Conservation (phyloP, 2,329 filamentous ascomycete species). For the Aspergillus sp. region DNA sequence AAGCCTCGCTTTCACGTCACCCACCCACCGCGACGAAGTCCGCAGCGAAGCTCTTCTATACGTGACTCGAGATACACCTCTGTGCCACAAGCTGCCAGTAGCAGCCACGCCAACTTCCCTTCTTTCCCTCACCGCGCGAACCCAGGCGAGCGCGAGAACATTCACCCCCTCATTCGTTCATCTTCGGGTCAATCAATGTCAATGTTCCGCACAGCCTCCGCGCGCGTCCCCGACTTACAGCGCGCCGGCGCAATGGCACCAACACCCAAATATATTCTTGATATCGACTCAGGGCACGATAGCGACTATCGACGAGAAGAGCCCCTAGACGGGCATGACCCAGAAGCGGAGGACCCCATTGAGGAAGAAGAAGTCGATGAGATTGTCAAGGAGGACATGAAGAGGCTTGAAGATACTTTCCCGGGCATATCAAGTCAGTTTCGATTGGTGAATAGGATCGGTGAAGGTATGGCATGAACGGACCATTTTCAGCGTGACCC, state of each 20-base stretch:
- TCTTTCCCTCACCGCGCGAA: neutral
- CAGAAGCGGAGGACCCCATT: conserved; percentile 32
- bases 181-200: conserved; percentile 34
- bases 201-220: conserved; percentile 27
- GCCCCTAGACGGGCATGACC: conserved; percentile 25
- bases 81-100: no score
- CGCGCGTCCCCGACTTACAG: conserved; percentile 33
- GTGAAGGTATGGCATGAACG: conserved; percentile 69
- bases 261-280: conserved; percentile 24
- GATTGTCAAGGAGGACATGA: conserved; percentile 81
- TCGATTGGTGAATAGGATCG: conserved; percentile 92
- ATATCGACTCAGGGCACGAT: conserved; percentile 21
- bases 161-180: neutral
- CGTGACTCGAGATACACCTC: neutral
- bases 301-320: conserved; percentile 23
- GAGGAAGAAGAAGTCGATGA: conserved; percentile 49
- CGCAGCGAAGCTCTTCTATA: neutral
- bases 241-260: conserved; percentile 23
- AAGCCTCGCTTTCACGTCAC: neutral
- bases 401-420: conserved; percentile 79
- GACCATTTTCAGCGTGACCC: neutral
- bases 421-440: conserved; percentile 82
- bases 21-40: neutral
- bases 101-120: neutral
- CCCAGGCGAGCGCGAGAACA: neutral